These are phyloP conservation scores for Podospora australis DNA, from an alignment of 495 filamentous ascomycete species.

Conservation along the genomic window DNA sequence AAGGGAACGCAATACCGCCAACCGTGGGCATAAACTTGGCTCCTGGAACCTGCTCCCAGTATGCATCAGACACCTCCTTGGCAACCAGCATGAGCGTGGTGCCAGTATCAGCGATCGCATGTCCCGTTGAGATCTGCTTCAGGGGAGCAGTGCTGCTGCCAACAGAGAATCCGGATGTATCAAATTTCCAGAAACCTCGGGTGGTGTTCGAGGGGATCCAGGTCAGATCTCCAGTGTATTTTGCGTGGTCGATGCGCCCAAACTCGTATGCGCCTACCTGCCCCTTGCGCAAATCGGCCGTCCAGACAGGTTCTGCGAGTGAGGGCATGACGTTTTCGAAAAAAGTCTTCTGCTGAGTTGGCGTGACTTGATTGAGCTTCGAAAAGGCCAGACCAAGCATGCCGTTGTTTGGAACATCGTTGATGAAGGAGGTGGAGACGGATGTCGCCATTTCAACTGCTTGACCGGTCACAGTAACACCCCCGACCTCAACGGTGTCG, in stretches of 20 bases:
- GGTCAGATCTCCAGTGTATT: slow-evolving; percentile 57
- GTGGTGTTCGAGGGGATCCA: slow-evolving; percentile 59
- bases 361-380: slow-evolving; percentile 64
- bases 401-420: slow-evolving; percentile 59
- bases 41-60: slow-evolving; percentile 57
- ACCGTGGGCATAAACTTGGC: slow-evolving; percentile 41
- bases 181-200: slow-evolving; percentile 71
- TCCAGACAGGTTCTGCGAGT: slow-evolving; percentile 65
- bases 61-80: slow-evolving; percentile 50
- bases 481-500: slow-evolving; percentile 69
- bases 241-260: slow-evolving; percentile 58
- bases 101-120: slow-evolving; percentile 67
- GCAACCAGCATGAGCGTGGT: slow-evolving; percentile 67
- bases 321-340: slow-evolving; percentile 65
- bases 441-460: slow-evolving; percentile 62
- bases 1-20: slow-evolving; percentile 63
- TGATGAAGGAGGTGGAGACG: slow-evolving; percentile 58
- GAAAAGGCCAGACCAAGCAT: slow-evolving; percentile 73
- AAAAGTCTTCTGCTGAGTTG: slow-evolving; percentile 65
- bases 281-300: slow-evolving; percentile 58
- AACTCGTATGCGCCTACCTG: slow-evolving; percentile 69
- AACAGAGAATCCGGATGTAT: slow-evolving; percentile 52
- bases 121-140: slow-evolving; percentile 30
- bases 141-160: slow-evolving; percentile 31
- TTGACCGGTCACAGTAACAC: slow-evolving; percentile 59